A percentile compares a stretch with the other conserved stretches of the same genome.
Conservation (phyloP, 306 rosid species). For the Quercus gilva region DNA sequence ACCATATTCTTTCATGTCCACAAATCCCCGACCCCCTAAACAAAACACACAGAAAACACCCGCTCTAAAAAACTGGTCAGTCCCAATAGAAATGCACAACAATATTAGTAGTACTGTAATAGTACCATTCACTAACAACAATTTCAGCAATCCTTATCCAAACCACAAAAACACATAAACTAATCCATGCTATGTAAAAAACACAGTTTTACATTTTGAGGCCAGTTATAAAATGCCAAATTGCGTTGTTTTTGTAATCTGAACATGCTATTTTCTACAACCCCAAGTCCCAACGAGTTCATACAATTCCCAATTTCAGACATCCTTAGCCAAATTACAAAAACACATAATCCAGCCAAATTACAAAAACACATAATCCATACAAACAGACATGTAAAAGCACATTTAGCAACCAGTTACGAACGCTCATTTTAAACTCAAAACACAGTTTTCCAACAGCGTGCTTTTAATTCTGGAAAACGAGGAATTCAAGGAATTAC, state of each 20-base stretch:
- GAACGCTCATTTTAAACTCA: no score
- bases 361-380: no score
- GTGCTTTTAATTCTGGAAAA: no score
- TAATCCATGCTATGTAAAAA: background rate
- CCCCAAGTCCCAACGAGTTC: background rate
- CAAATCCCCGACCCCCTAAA: slow-evolving; percentile 93
- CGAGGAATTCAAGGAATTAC: slow-evolving; percentile 34
- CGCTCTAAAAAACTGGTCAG: background rate
- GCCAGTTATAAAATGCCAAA: background rate
- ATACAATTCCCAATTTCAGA: background rate
- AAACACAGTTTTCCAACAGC: no score
- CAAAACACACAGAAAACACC: background rate
- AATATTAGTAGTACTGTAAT: background rate
- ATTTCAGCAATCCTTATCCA: background rate
- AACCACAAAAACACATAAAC: background rate
- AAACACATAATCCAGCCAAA: no score
- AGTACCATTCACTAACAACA: background rate
- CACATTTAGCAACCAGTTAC: no score
- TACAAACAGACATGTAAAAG: no score
- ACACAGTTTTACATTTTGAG: background rate
- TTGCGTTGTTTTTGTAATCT: background rate
- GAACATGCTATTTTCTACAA: background rate
- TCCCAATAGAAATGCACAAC: background rate
- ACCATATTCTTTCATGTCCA: slow-evolving; percentile 88
- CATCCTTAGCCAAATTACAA: background rate